Evolutionary conservation across 106 monocot genomes (phyloP).

Genomic region (Allium sativum): DNA sequence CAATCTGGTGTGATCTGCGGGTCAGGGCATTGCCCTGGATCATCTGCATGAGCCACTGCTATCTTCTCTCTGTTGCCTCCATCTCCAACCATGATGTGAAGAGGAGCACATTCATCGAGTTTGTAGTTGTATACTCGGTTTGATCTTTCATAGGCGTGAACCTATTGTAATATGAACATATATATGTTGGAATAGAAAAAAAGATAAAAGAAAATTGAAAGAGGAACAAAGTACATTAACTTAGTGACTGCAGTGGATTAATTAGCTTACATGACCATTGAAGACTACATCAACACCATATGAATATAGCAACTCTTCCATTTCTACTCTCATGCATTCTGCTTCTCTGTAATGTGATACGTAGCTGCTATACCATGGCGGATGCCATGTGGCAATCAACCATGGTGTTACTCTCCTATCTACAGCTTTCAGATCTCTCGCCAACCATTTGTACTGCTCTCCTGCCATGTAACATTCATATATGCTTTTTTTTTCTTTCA

Average conservation of each 20-base stretch:
- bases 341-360: slow-evolving; percentile 80
- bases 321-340: slow-evolving; percentile 89
- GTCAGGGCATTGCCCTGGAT: slow-evolving; percentile 68
- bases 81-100: slow-evolving; percentile 79
- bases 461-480: slow-evolving; percentile 20
- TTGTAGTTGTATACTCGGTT: slow-evolving; percentile 78
- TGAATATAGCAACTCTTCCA: slow-evolving; percentile 80
- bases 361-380: slow-evolving; percentile 93
- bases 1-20: slow-evolving; percentile 31
- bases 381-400: slow-evolving; percentile 85
- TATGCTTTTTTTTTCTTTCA: not conserved
- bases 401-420: slow-evolving; percentile 79
- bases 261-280: slow-evolving; percentile 77
- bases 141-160: slow-evolving; percentile 92
- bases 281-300: slow-evolving; percentile 78
- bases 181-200: not conserved
- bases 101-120: slow-evolving; percentile 68
- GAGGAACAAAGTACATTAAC: not conserved
- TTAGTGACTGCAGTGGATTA: not conserved
- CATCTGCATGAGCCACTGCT: slow-evolving; percentile 65
- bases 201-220: too few relatives aligned
- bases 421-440: slow-evolving; percentile 57
- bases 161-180: slow-evolving; percentile 24
- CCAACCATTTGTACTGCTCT: slow-evolving; percentile 78
- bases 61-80: slow-evolving; percentile 91